These are phyloP conservation scores for Xerocomellus chrysenteron DNA, from an alignment of 768 basidiomycete species.

Conservation along the genomic window DNA sequence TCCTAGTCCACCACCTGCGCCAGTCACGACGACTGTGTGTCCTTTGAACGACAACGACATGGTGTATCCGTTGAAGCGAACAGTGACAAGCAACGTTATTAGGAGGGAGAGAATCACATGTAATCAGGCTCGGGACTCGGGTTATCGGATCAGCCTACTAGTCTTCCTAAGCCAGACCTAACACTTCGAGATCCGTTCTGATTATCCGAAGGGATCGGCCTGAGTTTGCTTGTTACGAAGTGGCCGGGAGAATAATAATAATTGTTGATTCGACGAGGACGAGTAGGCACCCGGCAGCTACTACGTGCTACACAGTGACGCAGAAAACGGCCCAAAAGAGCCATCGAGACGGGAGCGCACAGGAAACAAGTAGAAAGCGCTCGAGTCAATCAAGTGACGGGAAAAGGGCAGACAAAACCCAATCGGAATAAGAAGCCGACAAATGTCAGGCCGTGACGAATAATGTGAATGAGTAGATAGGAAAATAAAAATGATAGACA, in stretches of 20 bases:
- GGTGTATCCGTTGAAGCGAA: neutral
- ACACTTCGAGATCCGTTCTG: too few species aligned
- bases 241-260: conserved; percentile 21
- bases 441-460: conserved; percentile 23
- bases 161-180: too few species aligned
- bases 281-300: conserved; percentile 36
- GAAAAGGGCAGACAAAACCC: conserved; percentile 10
- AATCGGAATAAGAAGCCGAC: conserved; percentile 29
- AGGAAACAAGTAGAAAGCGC: conserved; percentile 31
- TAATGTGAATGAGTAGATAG: conserved; percentile 33
- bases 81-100: neutral
- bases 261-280: conserved; percentile 19
- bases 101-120: conserved; percentile 13
- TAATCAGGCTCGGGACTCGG: neutral
- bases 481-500: conserved; percentile 29
- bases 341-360: conserved; percentile 30
- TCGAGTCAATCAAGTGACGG: conserved; percentile 22
- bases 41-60: conserved; percentile 74
- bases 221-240: too few species aligned
- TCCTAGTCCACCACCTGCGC: conserved; percentile 94
- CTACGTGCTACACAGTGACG: conserved; percentile 35
- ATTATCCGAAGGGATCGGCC: too few species aligned
- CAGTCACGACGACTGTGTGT: conserved; percentile 92
- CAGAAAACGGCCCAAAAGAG: conserved; percentile 25
- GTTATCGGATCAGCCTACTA: too few species aligned